Percentiles rank a stretch among this genome's conserved stretches.
Conservation (phyloP, 129 eudicot genomes). For the Heracleum sosnowskyi region DNA sequence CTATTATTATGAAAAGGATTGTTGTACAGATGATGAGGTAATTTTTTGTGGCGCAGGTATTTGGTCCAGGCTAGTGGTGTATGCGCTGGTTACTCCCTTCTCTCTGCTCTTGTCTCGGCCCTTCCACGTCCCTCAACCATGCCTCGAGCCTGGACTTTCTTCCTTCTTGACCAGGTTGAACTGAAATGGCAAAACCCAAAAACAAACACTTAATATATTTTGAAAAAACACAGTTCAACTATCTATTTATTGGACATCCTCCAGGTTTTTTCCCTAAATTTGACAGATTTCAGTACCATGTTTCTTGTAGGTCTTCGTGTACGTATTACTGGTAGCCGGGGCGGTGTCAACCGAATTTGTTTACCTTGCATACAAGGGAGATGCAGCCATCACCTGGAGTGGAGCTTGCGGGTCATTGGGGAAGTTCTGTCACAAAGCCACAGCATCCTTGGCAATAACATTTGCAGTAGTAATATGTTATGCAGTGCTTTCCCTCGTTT, state of each 20-base stretch:
- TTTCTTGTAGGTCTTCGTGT: too few species aligned
- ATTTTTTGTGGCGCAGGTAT: conserved; percentile 35
- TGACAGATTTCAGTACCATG: too few species aligned
- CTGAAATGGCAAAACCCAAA: not conserved
- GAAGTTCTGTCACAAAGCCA: too few species aligned
- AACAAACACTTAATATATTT: not conserved
- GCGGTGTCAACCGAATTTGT: too few species aligned
- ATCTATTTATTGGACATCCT: not conserved
- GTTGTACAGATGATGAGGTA: not conserved
- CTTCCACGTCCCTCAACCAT: conserved; percentile 81
- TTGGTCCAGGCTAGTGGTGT: conserved; percentile 84
- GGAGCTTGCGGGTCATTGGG: too few species aligned
- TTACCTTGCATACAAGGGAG: too few species aligned
- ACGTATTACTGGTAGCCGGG: too few species aligned
- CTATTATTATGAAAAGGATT: not conserved
- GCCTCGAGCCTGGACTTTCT: conserved; percentile 89
- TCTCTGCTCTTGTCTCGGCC: conserved; percentile 70
- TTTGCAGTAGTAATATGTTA: too few species aligned
- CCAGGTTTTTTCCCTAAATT: too few species aligned
- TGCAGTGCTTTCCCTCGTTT: too few species aligned
- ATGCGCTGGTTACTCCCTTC: conserved; percentile 91
- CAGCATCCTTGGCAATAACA: too few species aligned
- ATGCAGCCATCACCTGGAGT: too few species aligned
- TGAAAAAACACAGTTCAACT: not conserved
- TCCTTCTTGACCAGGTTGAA: conserved; percentile 81